Percentiles rank a stretch among this genome's conserved stretches.
These are phyloP conservation scores for Panicum hallii DNA, from an alignment of 202 grass and related monocot species.

Conservation along the genomic window DNA sequence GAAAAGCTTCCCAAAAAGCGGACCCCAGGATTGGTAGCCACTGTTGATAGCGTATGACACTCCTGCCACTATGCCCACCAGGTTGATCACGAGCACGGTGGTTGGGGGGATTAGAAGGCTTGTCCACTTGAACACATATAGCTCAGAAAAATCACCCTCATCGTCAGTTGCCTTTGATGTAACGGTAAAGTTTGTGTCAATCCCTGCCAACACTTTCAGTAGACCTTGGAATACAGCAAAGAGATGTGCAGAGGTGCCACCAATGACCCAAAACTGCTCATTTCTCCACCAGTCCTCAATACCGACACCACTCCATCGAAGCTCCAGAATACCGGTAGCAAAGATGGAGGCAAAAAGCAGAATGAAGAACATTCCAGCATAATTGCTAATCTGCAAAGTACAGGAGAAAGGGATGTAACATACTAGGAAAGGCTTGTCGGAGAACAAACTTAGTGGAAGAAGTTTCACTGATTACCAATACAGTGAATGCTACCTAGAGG, in stretches of 20 bases:
- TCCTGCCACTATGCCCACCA: slow-evolving; percentile 91
- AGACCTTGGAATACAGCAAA: slow-evolving; percentile 96
- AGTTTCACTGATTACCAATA: slow-evolving; percentile 22
- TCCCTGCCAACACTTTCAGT: slow-evolving; percentile 84
- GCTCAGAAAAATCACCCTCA: slow-evolving; percentile 86
- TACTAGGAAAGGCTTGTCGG: neutral
- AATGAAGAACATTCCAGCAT: slow-evolving; percentile 92
- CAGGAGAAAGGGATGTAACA: neutral
- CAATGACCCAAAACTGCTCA: slow-evolving; percentile 97
- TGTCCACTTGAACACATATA: slow-evolving; percentile 96
- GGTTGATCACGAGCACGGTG: slow-evolving; percentile 84
- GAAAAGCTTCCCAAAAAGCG: slow-evolving; percentile 84
- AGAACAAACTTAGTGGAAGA: slow-evolving; percentile 31
- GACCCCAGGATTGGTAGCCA: slow-evolving; percentile 95
- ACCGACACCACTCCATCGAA: slow-evolving; percentile 88
- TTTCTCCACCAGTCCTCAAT: slow-evolving; percentile 99
- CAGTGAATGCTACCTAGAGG: neutral
- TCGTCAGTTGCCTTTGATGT: slow-evolving; percentile 90
- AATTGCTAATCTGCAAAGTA: slow-evolving; percentile 83
- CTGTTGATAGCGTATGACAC: slow-evolving; percentile 94
- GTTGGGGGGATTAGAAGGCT: slow-evolving; percentile 85
- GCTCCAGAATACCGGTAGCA: slow-evolving; percentile 82
- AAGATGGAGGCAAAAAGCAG: slow-evolving; percentile 90
- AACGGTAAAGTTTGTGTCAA: slow-evolving; percentile 95
- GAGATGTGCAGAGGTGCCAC: slow-evolving; percentile 94